A percentile compares a stretch with the other conserved stretches of the same genome.
These are phyloP conservation scores for Fusarium sp. DNA, from an alignment of 2,329 filamentous ascomycete genomes.

Conservation along the genomic window DNA sequence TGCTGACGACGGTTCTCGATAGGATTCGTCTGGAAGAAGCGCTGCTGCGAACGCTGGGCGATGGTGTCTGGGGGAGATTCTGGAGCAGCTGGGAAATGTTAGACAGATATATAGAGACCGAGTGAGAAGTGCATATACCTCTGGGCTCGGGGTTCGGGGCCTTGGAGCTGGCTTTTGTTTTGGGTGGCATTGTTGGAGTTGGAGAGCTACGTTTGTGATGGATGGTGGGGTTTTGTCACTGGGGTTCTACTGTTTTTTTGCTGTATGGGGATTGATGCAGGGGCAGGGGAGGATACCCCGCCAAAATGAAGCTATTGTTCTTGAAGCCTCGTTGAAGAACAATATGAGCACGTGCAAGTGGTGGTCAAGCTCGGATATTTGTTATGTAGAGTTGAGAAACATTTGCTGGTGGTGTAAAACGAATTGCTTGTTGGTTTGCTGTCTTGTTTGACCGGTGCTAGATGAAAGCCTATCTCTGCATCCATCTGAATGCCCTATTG, in stretches of 20 bases:
- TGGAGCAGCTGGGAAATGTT: conserved; percentile 34
- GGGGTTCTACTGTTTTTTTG: conserved; percentile 33
- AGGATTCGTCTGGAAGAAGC: conserved; percentile 60
- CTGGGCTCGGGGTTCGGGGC: conserved; percentile 35
- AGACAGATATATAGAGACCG: neutral
- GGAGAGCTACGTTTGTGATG: conserved; percentile 36
- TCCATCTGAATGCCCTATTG: neutral
- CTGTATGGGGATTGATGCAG: conserved; percentile 20
- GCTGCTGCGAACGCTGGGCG: conserved; percentile 56
- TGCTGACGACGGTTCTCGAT: conserved; percentile 55
- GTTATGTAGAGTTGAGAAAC: neutral
- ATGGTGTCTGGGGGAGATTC: conserved; percentile 54
- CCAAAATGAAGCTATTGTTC: conserved; percentile 39
- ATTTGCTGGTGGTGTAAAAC: neutral
- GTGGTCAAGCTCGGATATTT: neutral
- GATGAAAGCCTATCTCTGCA: neutral
- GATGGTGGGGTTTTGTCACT: conserved; percentile 39
- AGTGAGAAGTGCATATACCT: conserved; percentile 2
- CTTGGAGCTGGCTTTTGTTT: conserved; percentile 49
- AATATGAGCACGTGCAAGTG: conserved; percentile 15
- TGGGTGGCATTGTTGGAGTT: conserved; percentile 48
- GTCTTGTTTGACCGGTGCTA: neutral
- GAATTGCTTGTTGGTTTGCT: neutral
- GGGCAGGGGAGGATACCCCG: conserved; percentile 33
- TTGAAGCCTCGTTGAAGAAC: conserved; percentile 15